Base-by-base conservation (phyloP, 2,329 filamentous ascomycete species). In the Didymosphaeria variabile region DNA sequence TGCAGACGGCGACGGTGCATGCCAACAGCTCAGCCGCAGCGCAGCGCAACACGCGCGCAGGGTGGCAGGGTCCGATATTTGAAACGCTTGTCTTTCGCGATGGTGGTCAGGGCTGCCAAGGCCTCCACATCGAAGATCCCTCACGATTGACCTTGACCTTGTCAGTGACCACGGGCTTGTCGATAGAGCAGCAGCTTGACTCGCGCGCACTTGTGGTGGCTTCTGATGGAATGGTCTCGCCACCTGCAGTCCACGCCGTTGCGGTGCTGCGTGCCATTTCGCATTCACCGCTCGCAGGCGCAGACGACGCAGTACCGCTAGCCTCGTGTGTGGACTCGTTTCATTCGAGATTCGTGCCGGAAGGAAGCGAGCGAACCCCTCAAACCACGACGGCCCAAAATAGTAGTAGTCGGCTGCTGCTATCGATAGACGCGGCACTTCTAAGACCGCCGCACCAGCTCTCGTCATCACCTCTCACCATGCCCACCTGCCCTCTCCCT, bases 61-160 rank as follows among this genome's bases (percentile, higher is more conserved):
- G 47, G 29, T 44, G 50, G 32, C 54, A 21, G 49, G 17, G 21
- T 34, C 53, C 32, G 47, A 51, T 17, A 63, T 53, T 56, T 65
- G 64, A 67, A 67, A 67, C 62, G 45, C 53, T n/a, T 19, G 32
- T 34, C 34, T 32, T 42, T 29, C 26, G 26, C 26, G 26, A 29
- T 29, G 26, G 26, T 29, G 55, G 55, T 29, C 13, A 44, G 46
- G 36, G 36, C 52, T 17, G 53, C 46, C 44, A 53, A 42, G 51
- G 51, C 38, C 52, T 50, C 46, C 55, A 23, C 52, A 54, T 38
- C 32, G 52, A 57, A 53, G 36, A 63, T 57, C 57, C 29, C 50
- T 52, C 13, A 56, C 56, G 49, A 21, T 51, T 44, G 40, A 55
- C 3, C 23, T n/a, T n/a, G n/a, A 54, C 57, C 38, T 40, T 40